Percentiles rank a stretch among this genome's conserved stretches.
These are phyloP conservation scores for Nicotiana rustica DNA, from an alignment of 305 asterid genomes.

Conservation along the genomic window DNA sequence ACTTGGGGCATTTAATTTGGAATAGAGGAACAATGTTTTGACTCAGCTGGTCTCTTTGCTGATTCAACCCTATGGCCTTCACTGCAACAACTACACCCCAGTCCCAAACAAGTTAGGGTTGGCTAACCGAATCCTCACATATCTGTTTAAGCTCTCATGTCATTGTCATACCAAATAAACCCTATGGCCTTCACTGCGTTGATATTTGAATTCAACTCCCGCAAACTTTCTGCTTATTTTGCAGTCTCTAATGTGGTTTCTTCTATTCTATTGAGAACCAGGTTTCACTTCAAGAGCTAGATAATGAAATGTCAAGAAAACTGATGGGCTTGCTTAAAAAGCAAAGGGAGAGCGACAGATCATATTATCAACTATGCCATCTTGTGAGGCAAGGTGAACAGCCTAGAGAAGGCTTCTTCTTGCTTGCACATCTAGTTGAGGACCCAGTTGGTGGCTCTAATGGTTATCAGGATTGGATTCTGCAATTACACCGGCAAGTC, in stretches of 20 bases:
- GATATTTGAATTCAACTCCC: background rate
- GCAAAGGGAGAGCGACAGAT: slow-evolving; percentile 68
- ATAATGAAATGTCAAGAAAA: slow-evolving; percentile 78
- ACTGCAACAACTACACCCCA: no score
- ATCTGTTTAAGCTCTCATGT: no score
- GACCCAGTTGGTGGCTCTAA: slow-evolving; percentile 79
- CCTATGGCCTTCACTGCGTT: background rate
- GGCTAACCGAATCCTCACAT: no score
- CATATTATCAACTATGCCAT: slow-evolving; percentile 80
- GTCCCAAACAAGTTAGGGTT: no score
- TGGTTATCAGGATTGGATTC: slow-evolving; percentile 94
- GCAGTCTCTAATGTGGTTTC: slow-evolving; percentile 25
- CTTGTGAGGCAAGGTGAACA: slow-evolving; percentile 99
- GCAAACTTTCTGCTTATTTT: slow-evolving; percentile 32
- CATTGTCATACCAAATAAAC: background rate
- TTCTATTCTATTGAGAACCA: slow-evolving; percentile 48
- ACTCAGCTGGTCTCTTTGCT: background rate
- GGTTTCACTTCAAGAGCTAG: slow-evolving; percentile 72
- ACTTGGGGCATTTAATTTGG: slow-evolving; percentile 5
- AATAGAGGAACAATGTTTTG: background rate
- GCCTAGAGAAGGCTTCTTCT: slow-evolving; percentile 89
- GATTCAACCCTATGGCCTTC: slow-evolving; percentile 25
- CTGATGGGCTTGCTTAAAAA: slow-evolving; percentile 62
- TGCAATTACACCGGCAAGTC: slow-evolving; percentile 80
- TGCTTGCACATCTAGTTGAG: slow-evolving; percentile 84